phyloP scores from a whole-genome alignment of 495 filamentous ascomycete genomes.

The Cercophora samala region DNA sequence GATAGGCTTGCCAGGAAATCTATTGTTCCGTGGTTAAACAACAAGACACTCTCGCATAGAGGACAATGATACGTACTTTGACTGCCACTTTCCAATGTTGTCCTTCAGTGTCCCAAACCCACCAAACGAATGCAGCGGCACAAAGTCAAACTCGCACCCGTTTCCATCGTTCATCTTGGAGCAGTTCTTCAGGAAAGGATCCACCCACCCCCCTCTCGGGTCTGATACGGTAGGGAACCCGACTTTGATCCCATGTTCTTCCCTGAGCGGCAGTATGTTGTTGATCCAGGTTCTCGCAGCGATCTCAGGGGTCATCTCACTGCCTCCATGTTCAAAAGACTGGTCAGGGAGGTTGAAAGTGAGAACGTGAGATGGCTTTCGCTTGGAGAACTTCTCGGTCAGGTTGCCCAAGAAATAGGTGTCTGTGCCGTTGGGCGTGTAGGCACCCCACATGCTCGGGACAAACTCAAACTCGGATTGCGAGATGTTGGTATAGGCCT shows the following conservation, averaged over 20 bases:
- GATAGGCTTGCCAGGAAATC: constrained; percentile 47
- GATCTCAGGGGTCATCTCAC: constrained; percentile 41
- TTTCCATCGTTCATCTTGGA: constrained; percentile 19
- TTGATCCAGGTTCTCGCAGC: constrained; percentile 57
- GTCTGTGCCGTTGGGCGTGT: constrained; percentile 36
- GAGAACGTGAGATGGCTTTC: constrained; percentile 55
- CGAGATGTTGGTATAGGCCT: constrained; percentile 33
- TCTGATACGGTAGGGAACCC: constrained; percentile 49
- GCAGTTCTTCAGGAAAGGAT: constrained; percentile 51
- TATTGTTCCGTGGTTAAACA: constrained; percentile 1
- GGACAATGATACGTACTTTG: constrained; percentile 20
- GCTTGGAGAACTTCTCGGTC: constrained; percentile 34
- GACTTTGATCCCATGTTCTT: constrained; percentile 46
- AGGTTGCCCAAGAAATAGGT: constrained; percentile 49
- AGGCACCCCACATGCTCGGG: constrained; percentile 62
- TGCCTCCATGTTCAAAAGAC: constrained; percentile 47
- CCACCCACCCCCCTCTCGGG: constrained; percentile 53
- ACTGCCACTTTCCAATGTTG: constrained; percentile 29
- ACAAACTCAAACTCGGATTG: constrained; percentile 54
- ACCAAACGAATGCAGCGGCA: constrained; percentile 65
- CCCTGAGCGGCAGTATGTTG: constrained; percentile 55
- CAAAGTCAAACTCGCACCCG: constrained; percentile 57
- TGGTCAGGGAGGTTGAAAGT: constrained; percentile 66
- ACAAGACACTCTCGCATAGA: neutral
- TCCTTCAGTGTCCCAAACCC: constrained; percentile 54